Percentiles rank a stretch among this genome's conserved stretches.
Evolutionary conservation across 2,329 filamentous ascomycete species (phyloP).

Genomic region (Penicillium sp.): DNA sequence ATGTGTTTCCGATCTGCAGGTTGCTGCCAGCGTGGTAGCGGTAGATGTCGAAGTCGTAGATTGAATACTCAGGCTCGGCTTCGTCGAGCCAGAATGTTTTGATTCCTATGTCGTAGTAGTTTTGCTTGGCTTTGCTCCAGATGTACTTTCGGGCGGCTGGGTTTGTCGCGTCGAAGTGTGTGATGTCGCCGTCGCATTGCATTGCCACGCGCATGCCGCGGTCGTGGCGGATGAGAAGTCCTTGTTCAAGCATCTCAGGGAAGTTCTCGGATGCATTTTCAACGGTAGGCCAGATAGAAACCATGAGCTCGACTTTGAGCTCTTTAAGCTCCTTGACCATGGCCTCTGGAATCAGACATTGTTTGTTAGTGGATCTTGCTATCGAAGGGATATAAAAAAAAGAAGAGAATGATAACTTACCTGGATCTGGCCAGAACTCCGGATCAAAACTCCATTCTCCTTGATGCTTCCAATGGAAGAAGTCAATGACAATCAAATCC

Average conservation of each 20-base stretch:
- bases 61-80: constrained; percentile 64
- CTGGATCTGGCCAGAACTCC: constrained; percentile 64
- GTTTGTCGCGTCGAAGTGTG: constrained; percentile 65
- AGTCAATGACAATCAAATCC: constrained; percentile 67
- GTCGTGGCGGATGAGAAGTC: constrained; percentile 61
- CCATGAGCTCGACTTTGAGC: constrained; percentile 64
- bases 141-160: constrained; percentile 59
- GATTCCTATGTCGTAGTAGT: constrained; percentile 64
- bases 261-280: constrained; percentile 61
- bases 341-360: constrained; percentile 42
- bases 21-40: constrained; percentile 59
- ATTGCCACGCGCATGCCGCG: constrained; percentile 59
- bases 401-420: constrained; percentile 30
- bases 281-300: constrained; percentile 69
- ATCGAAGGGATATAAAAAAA: neutral
- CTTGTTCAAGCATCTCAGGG: constrained; percentile 60
- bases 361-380: neutral
- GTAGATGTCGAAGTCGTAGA: constrained; percentile 67
- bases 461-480: constrained; percentile 66
- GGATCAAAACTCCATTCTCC: constrained; percentile 69
- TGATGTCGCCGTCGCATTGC: constrained; percentile 59
- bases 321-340: constrained; percentile 63
- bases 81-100: constrained; percentile 69
- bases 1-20: constrained; percentile 60
- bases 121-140: constrained; percentile 59